Conservation (phyloP, 495 filamentous ascomycete species). For the Hamigera avellanea region DNA sequence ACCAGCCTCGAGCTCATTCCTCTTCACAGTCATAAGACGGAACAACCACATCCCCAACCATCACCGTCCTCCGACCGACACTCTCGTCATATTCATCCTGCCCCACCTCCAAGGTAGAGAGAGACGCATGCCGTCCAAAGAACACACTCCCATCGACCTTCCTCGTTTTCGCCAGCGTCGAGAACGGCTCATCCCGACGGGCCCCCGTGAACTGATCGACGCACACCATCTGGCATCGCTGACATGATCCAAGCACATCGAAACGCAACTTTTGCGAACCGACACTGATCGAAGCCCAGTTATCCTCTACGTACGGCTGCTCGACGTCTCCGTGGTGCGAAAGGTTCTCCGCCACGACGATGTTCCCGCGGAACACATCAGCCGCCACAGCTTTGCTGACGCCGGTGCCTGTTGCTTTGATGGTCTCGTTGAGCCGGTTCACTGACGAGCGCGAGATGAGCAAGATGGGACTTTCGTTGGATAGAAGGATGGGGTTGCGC, state of each 20-base stretch:
- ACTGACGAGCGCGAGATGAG: conserved; percentile 72
- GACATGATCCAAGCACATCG: conserved; percentile 68
- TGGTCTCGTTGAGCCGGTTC: conserved; percentile 59
- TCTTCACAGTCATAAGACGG: conserved; percentile 13
- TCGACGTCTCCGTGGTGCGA: conserved; percentile 25
- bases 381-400: conserved; percentile 45
- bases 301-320: conserved; percentile 44
- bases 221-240: conserved; percentile 92
- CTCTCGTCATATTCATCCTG: conserved; percentile 2
- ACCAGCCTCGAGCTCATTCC: background rate
- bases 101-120: conserved; percentile 11
- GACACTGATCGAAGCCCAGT: conserved; percentile 30
- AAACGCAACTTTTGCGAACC: conserved; percentile 32
- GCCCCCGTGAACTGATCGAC: conserved; percentile 74
- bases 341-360: conserved; percentile 52
- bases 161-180: conserved; percentile 76
- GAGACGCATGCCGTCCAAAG: conserved; percentile 68
- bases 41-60: conserved; percentile 32
- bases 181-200: conserved; percentile 73
- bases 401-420: conserved; percentile 31
- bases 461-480: conserved; percentile 89
- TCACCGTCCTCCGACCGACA: conserved; percentile 18
- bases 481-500: conserved; percentile 56
- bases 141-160: conserved; percentile 69
- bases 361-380: conserved; percentile 75